Percentiles rank a stretch among this genome's conserved stretches.
Evolutionary conservation across 257 asterid species (phyloP).

Genomic region (Verbena officinalis): DNA sequence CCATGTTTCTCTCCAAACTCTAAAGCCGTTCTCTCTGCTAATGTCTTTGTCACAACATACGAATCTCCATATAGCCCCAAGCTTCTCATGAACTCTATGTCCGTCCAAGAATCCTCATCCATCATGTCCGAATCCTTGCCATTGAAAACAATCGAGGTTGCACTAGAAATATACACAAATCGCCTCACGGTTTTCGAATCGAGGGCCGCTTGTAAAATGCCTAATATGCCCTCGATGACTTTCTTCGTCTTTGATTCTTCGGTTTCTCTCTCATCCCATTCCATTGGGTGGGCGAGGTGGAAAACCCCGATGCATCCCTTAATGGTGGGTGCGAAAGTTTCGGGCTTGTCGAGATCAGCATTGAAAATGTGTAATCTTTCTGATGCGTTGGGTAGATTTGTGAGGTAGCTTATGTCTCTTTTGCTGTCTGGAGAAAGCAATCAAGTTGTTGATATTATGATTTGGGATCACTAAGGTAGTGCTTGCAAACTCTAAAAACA

Average conservation of each 20-base stretch:
- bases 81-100: constrained; percentile 27
- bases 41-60: constrained; percentile 43
- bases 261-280: constrained; percentile 36
- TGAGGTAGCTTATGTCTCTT: constrained; percentile 53
- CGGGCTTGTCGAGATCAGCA: constrained; percentile 50
- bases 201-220: constrained; percentile 40
- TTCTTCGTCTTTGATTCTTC: constrained; percentile 39
- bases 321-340: constrained; percentile 42
- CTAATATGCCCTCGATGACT: constrained; percentile 38
- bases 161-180: constrained; percentile 46
- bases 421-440: constrained; percentile 22
- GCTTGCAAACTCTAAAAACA: no score
- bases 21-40: constrained; percentile 47
- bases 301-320: constrained; percentile 60
- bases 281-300: constrained; percentile 63
- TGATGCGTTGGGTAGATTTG: constrained; percentile 46
- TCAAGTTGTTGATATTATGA: neutral
- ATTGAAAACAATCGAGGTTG: constrained; percentile 25
- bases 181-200: constrained; percentile 49
- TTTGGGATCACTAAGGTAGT: no score
- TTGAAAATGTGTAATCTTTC: constrained; percentile 43
- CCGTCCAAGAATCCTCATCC: constrained; percentile 38
- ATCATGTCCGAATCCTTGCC: constrained; percentile 18
- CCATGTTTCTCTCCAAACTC: constrained; percentile 51
- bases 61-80: constrained; percentile 12